A percentile compares a stretch with the other conserved stretches of the same genome.
Conservation (phyloP, 805 yeast species). For the Kodamaea neixiangensis region DNA sequence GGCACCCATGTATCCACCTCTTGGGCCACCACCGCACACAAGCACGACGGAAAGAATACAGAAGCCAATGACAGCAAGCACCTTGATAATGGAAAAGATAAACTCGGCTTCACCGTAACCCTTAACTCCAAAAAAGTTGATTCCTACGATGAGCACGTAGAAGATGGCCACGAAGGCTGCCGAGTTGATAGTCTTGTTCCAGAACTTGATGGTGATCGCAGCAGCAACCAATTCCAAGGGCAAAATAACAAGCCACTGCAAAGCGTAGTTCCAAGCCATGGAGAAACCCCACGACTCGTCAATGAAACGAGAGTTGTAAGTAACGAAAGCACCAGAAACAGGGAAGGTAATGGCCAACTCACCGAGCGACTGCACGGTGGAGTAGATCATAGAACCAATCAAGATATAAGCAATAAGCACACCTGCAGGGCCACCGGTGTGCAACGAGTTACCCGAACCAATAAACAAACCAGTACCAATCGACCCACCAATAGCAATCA, state of each 20-base stretch:
- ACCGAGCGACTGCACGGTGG: conserved; percentile 46
- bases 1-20: conserved; percentile 55
- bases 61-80: conserved; percentile 61
- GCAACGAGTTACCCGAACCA: conserved; percentile 64
- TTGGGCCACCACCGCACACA: conserved; percentile 58
- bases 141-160: conserved; percentile 48
- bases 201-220: conserved; percentile 54
- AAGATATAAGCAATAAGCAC: conserved; percentile 40
- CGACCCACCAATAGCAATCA: conserved; percentile 83
- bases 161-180: conserved; percentile 62
- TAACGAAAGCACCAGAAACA: conserved; percentile 44
- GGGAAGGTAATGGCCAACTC: conserved; percentile 50
- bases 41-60: conserved; percentile 56
- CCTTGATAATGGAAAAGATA: conserved; percentile 64
- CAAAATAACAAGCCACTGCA: conserved; percentile 63
- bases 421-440: conserved; percentile 73
- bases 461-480: conserved; percentile 85
- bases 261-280: conserved; percentile 69
- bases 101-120: conserved; percentile 68
- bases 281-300: conserved; percentile 73
- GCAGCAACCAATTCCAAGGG: conserved; percentile 71
- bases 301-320: conserved; percentile 63
- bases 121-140: conserved; percentile 55
- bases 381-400: conserved; percentile 37
- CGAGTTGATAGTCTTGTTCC: conserved; percentile 51